phyloP scores from a whole-genome alignment of 1,139 yeast species.

The Magnusiomyces sp. region DNA sequence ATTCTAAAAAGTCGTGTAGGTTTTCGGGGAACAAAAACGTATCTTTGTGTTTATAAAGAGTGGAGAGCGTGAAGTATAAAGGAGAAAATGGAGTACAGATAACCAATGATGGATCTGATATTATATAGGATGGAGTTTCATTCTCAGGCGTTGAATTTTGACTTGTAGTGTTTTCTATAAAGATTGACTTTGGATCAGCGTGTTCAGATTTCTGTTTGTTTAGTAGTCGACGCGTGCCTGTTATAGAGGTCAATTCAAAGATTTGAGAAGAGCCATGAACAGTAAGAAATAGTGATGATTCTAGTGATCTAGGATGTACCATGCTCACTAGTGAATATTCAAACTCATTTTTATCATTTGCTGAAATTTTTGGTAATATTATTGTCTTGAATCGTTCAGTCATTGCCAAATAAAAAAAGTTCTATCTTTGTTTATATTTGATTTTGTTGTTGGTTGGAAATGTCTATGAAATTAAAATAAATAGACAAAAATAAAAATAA shows the following conservation, averaged over 20 bases:
- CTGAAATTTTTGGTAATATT: background rate
- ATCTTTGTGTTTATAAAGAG: constrained; percentile 18
- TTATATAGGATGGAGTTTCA: constrained; percentile 8
- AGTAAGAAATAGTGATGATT: constrained; percentile 7
- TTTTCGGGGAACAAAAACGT: constrained; percentile 27
- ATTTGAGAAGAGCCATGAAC: background rate
- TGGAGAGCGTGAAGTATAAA: constrained; percentile 25
- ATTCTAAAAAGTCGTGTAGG: constrained; percentile 24
- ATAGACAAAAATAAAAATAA: no score
- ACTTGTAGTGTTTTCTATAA: background rate
- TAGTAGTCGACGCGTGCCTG: constrained; percentile 3
- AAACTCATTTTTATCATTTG: background rate
- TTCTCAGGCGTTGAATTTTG: background rate
- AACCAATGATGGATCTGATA: constrained; percentile 23
- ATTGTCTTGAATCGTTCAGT: background rate
- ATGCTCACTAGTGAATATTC: background rate
- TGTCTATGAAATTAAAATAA: background rate
- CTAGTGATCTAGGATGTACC: constrained; percentile 11
- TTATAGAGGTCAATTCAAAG: constrained; percentile 9
- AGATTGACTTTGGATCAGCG: background rate
- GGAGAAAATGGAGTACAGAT: constrained; percentile 30
- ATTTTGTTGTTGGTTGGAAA: background rate
- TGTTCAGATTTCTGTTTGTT: constrained; percentile 5
- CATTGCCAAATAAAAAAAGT: background rate
- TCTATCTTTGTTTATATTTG: no score